phyloP scores from a whole-genome alignment of 2,329 filamentous ascomycete species.

The Rhynchosporium agropyri region DNA sequence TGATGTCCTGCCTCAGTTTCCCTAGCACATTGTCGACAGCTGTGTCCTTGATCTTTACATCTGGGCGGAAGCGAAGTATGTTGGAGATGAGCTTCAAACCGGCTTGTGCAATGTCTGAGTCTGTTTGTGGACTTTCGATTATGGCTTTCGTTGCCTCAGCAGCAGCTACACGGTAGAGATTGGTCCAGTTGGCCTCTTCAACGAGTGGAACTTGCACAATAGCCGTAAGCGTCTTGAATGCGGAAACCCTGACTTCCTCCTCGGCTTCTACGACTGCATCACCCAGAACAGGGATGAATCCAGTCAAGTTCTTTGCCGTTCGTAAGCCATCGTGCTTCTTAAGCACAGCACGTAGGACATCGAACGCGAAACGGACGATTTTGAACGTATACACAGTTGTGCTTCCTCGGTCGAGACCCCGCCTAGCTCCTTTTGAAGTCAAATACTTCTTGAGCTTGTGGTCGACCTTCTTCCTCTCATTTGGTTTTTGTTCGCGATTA shows the following conservation, averaged over 20 bases:
- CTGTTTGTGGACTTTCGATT: constrained; percentile 74
- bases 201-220: constrained; percentile 82
- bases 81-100: constrained; percentile 86
- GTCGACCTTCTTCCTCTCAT: constrained; percentile 58
- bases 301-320: constrained; percentile 76
- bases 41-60: constrained; percentile 75
- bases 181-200: constrained; percentile 61
- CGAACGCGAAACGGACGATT: constrained; percentile 82
- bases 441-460: constrained; percentile 72
- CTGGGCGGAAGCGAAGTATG: constrained; percentile 78
- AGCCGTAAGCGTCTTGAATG: constrained; percentile 80
- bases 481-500: constrained; percentile 64
- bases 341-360: constrained; percentile 81
- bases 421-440: constrained; percentile 77
- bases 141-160: constrained; percentile 84
- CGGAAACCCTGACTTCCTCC: constrained; percentile 89
- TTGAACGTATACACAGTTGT: constrained; percentile 85
- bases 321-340: constrained; percentile 83
- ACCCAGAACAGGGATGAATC: constrained; percentile 86
- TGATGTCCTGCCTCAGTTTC: constrained; percentile 83
- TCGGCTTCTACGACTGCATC: constrained; percentile 83
- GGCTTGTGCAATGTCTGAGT: constrained; percentile 82
- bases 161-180: constrained; percentile 74
- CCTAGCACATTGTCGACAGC: constrained; percentile 82
- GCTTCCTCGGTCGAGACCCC: constrained; percentile 68